These are phyloP conservation scores for Xylaria bambusicola DNA, from an alignment of 495 filamentous ascomycete genomes.

Conservation along the genomic window DNA sequence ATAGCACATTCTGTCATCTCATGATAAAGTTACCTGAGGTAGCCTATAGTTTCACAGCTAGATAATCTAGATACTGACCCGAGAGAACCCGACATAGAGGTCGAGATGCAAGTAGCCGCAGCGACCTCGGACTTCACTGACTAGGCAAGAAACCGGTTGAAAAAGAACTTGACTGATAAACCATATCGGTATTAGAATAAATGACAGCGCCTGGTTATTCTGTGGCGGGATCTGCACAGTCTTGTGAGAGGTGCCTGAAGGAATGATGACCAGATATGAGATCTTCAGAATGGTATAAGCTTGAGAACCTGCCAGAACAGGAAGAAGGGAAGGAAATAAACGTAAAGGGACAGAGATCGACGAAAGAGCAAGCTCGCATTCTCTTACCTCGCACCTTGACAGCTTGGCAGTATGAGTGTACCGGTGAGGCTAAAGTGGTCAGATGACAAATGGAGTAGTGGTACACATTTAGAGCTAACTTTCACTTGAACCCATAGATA, in stretches of 20 bases:
- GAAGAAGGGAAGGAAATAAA: not conserved
- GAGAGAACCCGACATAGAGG: slow-evolving; percentile 10
- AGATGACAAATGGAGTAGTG: slow-evolving; percentile 14
- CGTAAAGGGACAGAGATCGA: no score
- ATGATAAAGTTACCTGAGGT: not conserved
- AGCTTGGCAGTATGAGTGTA: not conserved
- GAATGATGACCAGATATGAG: no score
- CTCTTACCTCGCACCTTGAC: not conserved
- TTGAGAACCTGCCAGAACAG: no score
- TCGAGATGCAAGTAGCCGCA: slow-evolving; percentile 16
- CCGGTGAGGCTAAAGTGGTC: not conserved
- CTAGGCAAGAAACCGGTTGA: not conserved
- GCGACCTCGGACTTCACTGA: slow-evolving; percentile 7
- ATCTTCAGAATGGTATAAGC: no score
- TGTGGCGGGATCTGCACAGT: no score
- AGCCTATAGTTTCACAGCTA: not conserved
- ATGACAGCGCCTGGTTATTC: no score
- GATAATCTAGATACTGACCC: slow-evolving; percentile 11
- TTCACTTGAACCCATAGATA: not conserved
- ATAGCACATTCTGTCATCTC: not conserved
- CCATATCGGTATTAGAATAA: no score
- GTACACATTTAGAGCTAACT: slow-evolving; percentile 9
- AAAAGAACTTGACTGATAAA: not conserved
- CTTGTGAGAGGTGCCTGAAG: no score
- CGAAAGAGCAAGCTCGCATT: not conserved